Conservation (phyloP, 129 eudicot species). For the Solidago caesia region DNA sequence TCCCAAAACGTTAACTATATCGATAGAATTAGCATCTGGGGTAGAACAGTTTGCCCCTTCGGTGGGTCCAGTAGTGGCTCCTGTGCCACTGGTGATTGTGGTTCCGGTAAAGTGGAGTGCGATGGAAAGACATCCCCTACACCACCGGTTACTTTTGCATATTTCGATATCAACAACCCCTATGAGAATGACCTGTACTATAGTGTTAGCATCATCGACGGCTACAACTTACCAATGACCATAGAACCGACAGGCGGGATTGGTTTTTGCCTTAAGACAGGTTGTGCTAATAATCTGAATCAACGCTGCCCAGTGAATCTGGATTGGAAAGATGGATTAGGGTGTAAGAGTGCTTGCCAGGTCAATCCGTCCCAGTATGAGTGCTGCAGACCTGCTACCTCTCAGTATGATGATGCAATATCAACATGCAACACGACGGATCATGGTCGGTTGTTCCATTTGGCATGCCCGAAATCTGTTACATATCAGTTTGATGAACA, state of each 20-base stretch:
- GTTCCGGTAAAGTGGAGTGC: neutral
- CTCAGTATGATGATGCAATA: neutral
- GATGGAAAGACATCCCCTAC: neutral
- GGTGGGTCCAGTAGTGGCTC: neutral
- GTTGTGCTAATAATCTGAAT: constrained; percentile 36
- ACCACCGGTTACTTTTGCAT: constrained; percentile 4
- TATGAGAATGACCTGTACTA: neutral
- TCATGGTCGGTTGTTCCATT: constrained; percentile 32
- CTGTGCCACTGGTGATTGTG: neutral
- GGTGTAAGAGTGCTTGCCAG: constrained; percentile 43
- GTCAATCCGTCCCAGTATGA: constrained; percentile 33
- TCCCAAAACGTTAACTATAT: too few relatives aligned
- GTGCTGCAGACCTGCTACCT: constrained; percentile 16
- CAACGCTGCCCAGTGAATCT: constrained; percentile 36
- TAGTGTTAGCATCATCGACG: constrained; percentile 32
- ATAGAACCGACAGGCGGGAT: constrained; percentile 39
- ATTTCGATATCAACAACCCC: neutral
- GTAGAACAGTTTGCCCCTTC: neutral
- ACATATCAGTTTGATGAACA: neutral
- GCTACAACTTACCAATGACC: constrained; percentile 39
- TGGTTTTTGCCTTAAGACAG: constrained; percentile 27
- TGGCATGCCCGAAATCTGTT: constrained; percentile 42
- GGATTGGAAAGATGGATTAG: constrained; percentile 28
- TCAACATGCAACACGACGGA: constrained; percentile 25
- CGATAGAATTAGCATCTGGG: too few relatives aligned